These are phyloP conservation scores for Phaeomoniella chlamydospora DNA, from an alignment of 2,329 filamentous ascomycete species.

Conservation along the genomic window DNA sequence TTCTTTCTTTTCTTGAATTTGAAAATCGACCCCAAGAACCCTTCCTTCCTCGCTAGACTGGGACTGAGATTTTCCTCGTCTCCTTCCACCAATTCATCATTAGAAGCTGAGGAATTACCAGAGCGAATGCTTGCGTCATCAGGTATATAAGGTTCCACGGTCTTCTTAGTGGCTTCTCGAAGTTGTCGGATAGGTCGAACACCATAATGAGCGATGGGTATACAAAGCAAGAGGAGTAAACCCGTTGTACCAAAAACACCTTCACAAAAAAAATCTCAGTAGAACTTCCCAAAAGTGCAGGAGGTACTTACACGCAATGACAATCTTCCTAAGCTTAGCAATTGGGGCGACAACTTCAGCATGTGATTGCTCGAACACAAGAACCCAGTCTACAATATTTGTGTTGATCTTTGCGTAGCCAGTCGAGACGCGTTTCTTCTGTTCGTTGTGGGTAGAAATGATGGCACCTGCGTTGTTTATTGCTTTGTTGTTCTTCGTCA, in stretches of 20 bases:
- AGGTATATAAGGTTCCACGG: conserved; percentile 41
- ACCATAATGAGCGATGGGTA: conserved; percentile 69
- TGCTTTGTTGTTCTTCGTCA: conserved; percentile 32
- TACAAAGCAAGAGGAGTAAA: conserved; percentile 53
- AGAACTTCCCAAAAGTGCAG: background rate
- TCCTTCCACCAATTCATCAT: conserved; percentile 31
- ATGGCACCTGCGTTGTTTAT: conserved; percentile 55
- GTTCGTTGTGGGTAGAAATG: conserved; percentile 59
- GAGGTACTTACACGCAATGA: conserved; percentile 48
- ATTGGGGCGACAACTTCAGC: conserved; percentile 66
- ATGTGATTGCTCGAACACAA: conserved; percentile 64
- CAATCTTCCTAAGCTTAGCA: conserved; percentile 57
- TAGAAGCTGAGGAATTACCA: conserved; percentile 14
- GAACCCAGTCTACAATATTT: conserved; percentile 62
- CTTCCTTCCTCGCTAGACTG: conserved; percentile 15
- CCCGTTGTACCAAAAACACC: conserved; percentile 66
- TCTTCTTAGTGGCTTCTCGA: conserved; percentile 60
- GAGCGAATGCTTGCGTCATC: conserved; percentile 35
- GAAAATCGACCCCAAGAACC: conserved; percentile 3
- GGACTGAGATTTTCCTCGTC: conserved; percentile 25
- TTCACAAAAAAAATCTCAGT: conserved; percentile 1
- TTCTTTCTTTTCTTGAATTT: conserved; percentile 7
- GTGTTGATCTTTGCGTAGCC: conserved; percentile 61
- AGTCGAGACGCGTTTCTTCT: conserved; percentile 55
- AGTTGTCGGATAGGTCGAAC: conserved; percentile 67